Percentiles rank a stretch among this genome's conserved stretches.
These are phyloP conservation scores for Eucalyptus microcorys DNA, from an alignment of 345 rosid genomes.

Conservation along the genomic window DNA sequence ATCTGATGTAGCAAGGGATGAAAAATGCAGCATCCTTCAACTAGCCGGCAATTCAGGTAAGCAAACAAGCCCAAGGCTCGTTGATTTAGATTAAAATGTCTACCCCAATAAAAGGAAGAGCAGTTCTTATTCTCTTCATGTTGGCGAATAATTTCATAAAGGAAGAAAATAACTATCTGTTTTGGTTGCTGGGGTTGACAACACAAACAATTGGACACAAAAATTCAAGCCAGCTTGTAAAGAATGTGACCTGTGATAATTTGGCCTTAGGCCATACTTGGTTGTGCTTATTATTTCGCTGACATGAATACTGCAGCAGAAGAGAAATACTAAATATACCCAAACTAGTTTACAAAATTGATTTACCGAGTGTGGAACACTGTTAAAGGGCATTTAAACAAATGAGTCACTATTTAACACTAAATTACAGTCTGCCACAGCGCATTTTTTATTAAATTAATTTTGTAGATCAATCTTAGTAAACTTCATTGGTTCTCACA, in stretches of 20 bases:
- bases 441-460: background rate
- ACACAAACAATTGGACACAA: background rate
- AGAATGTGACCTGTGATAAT: background rate
- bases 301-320: background rate
- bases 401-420: background rate
- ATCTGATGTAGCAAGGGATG: background rate
- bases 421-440: background rate
- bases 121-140: background rate
- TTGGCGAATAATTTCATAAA: background rate
- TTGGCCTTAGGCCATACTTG: background rate
- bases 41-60: background rate
- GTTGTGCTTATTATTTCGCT: background rate
- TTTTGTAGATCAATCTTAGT: background rate
- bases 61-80: background rate
- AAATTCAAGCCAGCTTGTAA: background rate
- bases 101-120: background rate
- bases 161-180: background rate
- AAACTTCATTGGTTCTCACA: background rate
- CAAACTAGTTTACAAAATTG: background rate
- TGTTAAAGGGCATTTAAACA: background rate
- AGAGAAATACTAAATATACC: background rate
- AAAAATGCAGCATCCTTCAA: background rate
- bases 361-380: background rate
- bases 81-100: background rate
- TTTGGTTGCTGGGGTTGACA: background rate